Conservation (phyloP, 2,329 filamentous ascomycete genomes). For the Lasiodiplodia hormozganensis region DNA sequence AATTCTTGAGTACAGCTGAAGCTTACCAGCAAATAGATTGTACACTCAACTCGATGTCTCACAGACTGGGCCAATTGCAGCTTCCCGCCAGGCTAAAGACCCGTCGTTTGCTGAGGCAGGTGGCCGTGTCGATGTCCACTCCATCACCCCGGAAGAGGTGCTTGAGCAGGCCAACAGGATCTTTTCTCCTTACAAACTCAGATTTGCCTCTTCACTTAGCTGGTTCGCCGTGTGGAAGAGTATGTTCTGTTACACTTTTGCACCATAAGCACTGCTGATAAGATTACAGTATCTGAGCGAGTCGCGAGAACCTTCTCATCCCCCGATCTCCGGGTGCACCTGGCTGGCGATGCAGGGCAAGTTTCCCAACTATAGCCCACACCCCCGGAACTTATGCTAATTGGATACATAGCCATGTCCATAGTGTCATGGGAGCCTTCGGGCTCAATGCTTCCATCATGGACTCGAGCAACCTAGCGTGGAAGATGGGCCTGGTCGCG, state of each 20-base stretch:
- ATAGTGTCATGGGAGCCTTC: conserved; percentile 47
- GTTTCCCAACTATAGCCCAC: conserved; percentile 27
- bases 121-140: conserved; percentile 40
- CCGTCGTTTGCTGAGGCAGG: conserved; percentile 38
- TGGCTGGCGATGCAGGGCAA: conserved; percentile 43
- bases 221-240: conserved; percentile 47
- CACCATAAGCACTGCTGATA: background rate
- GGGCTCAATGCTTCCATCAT: conserved; percentile 48
- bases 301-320: conserved; percentile 44
- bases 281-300: conserved; percentile 39
- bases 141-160: conserved; percentile 47
- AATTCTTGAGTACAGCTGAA: background rate
- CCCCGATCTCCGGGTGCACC: conserved; percentile 40
- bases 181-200: conserved; percentile 43
- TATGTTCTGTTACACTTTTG: background rate
- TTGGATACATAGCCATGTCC: conserved; percentile 38
- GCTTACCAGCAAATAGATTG: conserved; percentile 38
- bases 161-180: conserved; percentile 45
- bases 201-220: conserved; percentile 42
- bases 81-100: conserved; percentile 33
- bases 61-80: conserved; percentile 32
- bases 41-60: conserved; percentile 42
- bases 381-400: background rate
- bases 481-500: conserved; percentile 44
- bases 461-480: conserved; percentile 45